These are phyloP conservation scores for Abrus precatorius DNA, from an alignment of 306 rosid genomes.

Conservation along the genomic window DNA sequence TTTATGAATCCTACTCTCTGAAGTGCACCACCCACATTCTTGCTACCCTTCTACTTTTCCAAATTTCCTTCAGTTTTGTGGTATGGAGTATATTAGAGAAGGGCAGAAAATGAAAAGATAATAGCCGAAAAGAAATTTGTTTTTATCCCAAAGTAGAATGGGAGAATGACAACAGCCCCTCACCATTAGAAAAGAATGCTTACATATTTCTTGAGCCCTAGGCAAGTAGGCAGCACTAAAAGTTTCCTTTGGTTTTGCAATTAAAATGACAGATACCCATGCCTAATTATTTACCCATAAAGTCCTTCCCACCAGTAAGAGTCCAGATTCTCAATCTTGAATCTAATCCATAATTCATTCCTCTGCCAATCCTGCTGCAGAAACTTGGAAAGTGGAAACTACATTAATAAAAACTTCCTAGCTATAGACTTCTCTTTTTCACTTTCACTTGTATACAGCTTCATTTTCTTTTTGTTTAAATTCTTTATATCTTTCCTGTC, in stretches of 20 bases:
- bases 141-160: constrained; percentile 31
- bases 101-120: neutral
- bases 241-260: constrained; percentile 44
- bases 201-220: constrained; percentile 43
- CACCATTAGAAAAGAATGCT: constrained; percentile 45
- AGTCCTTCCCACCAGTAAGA: constrained; percentile 49
- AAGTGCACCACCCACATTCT: neutral
- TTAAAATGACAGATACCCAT: constrained; percentile 23
- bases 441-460: constrained; percentile 4
- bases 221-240: constrained; percentile 40
- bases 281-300: constrained; percentile 47
- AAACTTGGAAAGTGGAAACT: constrained; percentile 3
- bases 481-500: neutral
- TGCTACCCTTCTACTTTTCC: neutral
- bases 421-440: constrained; percentile 39
- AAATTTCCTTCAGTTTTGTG: neutral
- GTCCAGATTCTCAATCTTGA: constrained; percentile 44
- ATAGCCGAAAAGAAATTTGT: constrained; percentile 19
- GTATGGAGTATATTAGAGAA: constrained; percentile 10
- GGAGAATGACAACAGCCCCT: constrained; percentile 51
- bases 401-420: constrained; percentile 25
- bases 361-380: constrained; percentile 40
- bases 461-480: neutral
- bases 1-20: constrained; percentile 3
- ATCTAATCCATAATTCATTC: constrained; percentile 25